Evolutionary conservation across 2,329 filamentous ascomycete species (phyloP).

Genomic region (Calonectria ilicicola): DNA sequence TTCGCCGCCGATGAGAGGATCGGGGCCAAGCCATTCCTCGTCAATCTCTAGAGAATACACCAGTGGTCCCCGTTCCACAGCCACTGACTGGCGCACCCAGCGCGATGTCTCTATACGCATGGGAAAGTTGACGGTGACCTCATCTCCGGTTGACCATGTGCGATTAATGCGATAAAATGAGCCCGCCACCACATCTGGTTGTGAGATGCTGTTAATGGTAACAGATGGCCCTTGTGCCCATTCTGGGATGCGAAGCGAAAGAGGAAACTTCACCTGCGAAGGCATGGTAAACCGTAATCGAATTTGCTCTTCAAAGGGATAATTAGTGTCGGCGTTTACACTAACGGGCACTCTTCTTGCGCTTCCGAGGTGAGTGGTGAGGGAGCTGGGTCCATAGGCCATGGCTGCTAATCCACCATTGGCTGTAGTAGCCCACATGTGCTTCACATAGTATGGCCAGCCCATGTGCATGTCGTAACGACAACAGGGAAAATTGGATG

Average conservation of each 20-base stretch:
- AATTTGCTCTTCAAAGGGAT: neutral
- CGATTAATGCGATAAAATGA: neutral
- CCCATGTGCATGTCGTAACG: slow-evolving; percentile 1
- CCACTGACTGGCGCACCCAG: slow-evolving; percentile 4
- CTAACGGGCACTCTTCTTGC: neutral
- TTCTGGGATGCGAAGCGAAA: neutral
- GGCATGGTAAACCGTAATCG: neutral
- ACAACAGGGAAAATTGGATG: slow-evolving; percentile 1
- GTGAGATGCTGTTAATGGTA: neutral
- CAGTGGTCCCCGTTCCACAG: neutral
- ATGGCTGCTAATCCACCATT: neutral
- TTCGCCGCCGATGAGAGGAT: neutral
- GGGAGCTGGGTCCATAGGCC: neutral
- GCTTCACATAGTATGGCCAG: slow-evolving; percentile 6
- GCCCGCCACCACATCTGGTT: neutral
- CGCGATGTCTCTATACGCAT: neutral
- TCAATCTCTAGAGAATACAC: neutral
- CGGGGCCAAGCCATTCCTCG: neutral
- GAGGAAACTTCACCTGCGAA: neutral
- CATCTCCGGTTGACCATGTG: neutral
- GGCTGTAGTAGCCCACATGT: neutral
- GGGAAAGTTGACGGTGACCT: neutral
- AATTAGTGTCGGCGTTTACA: neutral
- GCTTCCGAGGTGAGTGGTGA: neutral
- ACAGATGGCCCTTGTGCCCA: neutral